Conservation (phyloP, 257 asterid genomes). For the Petrea volubilis region DNA sequence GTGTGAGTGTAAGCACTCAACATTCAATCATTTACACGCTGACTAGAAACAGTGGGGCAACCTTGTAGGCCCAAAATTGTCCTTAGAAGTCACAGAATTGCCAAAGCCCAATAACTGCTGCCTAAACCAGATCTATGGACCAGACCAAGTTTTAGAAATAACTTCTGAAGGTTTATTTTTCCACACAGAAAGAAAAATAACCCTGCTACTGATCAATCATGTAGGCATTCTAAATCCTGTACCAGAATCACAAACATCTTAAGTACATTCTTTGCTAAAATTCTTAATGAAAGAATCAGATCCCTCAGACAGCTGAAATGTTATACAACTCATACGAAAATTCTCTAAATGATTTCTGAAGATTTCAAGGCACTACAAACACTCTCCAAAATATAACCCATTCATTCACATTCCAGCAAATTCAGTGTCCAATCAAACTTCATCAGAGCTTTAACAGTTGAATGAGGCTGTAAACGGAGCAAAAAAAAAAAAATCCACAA, state of each 20-base stretch:
- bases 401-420: neutral
- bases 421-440: neutral
- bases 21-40: neutral
- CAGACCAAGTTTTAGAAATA: neutral
- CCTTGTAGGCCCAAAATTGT: neutral
- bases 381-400: neutral
- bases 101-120: neutral
- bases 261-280: neutral
- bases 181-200: neutral
- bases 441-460: constrained; percentile 7
- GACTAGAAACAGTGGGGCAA: neutral
- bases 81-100: neutral
- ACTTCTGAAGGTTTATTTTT: neutral
- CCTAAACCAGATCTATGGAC: neutral
- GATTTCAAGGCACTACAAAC: constrained; percentile 1
- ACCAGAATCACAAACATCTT: neutral
- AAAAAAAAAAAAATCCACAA: neutral
- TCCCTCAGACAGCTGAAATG: neutral
- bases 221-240: neutral
- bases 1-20: constrained; percentile 3
- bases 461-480: neutral
- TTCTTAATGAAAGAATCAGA: neutral
- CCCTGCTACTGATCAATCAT: neutral
- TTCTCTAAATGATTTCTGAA: neutral
- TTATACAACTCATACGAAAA: neutral